Conservation (phyloP, 208 protist species). For the Trypanosoma vivax region DNA sequence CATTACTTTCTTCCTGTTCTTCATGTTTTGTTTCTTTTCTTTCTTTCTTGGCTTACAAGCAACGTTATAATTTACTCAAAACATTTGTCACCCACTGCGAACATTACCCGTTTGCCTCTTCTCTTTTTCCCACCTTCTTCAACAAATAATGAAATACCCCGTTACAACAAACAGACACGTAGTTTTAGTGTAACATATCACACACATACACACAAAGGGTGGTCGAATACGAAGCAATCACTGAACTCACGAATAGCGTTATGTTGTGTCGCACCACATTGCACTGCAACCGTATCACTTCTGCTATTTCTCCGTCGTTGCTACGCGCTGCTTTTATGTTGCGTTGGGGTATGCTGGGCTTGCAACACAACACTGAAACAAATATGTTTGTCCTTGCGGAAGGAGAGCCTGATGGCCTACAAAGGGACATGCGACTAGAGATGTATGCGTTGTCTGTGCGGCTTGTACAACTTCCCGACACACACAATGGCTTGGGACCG, state of each 20-base stretch:
- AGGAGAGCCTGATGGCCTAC: conserved; percentile 55
- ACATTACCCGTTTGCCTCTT: too few relatives aligned
- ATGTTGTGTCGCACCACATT: background rate
- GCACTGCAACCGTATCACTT: background rate
- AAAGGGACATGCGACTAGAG: conserved; percentile 52
- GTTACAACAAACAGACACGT: too few relatives aligned
- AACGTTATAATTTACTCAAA: too few relatives aligned
- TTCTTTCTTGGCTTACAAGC: too few relatives aligned
- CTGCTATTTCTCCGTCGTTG: background rate
- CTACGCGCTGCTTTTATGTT: conserved; percentile 4
- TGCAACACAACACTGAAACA: conserved; percentile 25
- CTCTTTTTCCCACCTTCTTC: too few relatives aligned
- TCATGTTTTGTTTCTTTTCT: too few relatives aligned
- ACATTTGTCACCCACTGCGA: too few relatives aligned
- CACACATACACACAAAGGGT: too few relatives aligned
- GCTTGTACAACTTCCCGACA: conserved; percentile 39
- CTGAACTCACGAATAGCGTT: background rate
- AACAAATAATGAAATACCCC: too few relatives aligned
- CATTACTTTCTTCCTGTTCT: too few relatives aligned
- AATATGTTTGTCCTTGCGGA: conserved; percentile 71
- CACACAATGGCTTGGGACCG: conserved; percentile 3
- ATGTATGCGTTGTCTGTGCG: conserved; percentile 42
- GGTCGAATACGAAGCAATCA: too few relatives aligned
- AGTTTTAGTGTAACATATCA: too few relatives aligned
- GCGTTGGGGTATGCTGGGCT: conserved; percentile 8